Conservation (phyloP, 2,329 filamentous ascomycete species). For the Diaporthe ampelina region DNA sequence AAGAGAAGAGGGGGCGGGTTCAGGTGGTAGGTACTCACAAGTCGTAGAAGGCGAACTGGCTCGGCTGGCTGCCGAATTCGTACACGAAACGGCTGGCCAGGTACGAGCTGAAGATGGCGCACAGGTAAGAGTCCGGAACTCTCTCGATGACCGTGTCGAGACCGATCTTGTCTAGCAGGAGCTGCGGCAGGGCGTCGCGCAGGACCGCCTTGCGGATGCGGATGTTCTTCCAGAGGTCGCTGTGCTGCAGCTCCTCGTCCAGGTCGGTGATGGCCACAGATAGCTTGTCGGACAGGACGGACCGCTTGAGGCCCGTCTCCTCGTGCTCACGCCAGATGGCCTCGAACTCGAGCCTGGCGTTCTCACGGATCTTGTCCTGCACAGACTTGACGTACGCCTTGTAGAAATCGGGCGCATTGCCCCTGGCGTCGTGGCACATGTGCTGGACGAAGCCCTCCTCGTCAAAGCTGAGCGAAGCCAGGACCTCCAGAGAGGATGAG, state of each 20-base stretch:
- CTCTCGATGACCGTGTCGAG: conserved; percentile 88
- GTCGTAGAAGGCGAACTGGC: conserved; percentile 98
- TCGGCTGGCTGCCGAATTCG: conserved; percentile 90
- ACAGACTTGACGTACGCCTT: conserved; percentile 92
- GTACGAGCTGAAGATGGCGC: conserved; percentile 96
- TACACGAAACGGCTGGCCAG: conserved; percentile 97
- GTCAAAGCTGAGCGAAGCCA: conserved; percentile 94
- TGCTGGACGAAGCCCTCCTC: conserved; percentile 89
- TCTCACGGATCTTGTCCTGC: conserved; percentile 90
- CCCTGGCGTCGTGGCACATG: conserved; percentile 87
- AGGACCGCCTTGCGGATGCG: conserved; percentile 84
- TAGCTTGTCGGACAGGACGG: conserved; percentile 91
- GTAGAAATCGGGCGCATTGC: conserved; percentile 90
- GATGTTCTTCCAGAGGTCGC: conserved; percentile 89
- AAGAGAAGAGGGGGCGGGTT: neutral
- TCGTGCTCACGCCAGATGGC: conserved; percentile 97
- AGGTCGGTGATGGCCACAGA: conserved; percentile 95
- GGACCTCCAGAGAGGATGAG: conserved; percentile 94
- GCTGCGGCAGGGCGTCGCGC: conserved; percentile 85
- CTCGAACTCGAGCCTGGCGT: conserved; percentile 94
- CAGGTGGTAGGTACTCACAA: conserved; percentile 76
- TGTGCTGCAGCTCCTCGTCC: conserved; percentile 95
- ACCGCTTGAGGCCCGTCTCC: conserved; percentile 82
- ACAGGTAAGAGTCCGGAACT: conserved; percentile 92
- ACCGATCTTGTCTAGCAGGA: conserved; percentile 90